Conservation (phyloP, 305 asterid genomes). For the Salvia sclarea region DNA sequence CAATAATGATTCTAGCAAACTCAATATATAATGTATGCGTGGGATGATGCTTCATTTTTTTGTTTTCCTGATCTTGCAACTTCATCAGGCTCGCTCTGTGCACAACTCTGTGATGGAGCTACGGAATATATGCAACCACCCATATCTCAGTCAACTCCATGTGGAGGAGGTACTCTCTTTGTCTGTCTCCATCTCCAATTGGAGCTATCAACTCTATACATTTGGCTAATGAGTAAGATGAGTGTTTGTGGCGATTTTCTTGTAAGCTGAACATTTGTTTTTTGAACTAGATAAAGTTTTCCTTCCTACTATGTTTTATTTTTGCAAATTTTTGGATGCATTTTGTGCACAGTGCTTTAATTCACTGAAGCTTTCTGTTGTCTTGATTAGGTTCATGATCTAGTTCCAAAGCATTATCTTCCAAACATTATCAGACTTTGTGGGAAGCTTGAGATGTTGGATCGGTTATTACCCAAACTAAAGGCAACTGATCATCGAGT, state of each 20-base stretch:
- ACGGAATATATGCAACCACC: conserved; percentile 98
- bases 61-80: conserved; percentile 28
- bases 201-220: conserved; percentile 17
- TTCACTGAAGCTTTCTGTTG: conserved; percentile 2
- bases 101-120: conserved; percentile 99
- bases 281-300: conserved; percentile 9
- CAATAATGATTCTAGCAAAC: conserved; percentile 6
- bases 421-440: conserved; percentile 86
- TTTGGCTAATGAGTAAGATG: conserved; percentile 16
- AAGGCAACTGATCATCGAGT: conserved; percentile 99
- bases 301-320: conserved; percentile 5
- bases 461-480: conserved; percentile 88
- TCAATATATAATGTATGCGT: not conserved
- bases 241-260: conserved; percentile 6
- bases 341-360: conserved; percentile 6
- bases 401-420: conserved; percentile 88
- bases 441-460: conserved; percentile 99
- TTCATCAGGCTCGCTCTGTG: conserved; percentile 82
- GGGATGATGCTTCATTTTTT: conserved; percentile 3
- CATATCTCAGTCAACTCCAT: conserved; percentile 98
- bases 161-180: conserved; percentile 84
- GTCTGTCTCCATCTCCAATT: conserved; percentile 1
- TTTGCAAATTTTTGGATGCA: not conserved
- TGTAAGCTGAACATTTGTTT: conserved; percentile 12
- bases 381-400: conserved; percentile 75